A percentile compares a stretch with the other conserved stretches of the same genome.
phyloP scores from a whole-genome alignment of 768 basidiomycete genomes.

The Cyclocybe cylindracea region DNA sequence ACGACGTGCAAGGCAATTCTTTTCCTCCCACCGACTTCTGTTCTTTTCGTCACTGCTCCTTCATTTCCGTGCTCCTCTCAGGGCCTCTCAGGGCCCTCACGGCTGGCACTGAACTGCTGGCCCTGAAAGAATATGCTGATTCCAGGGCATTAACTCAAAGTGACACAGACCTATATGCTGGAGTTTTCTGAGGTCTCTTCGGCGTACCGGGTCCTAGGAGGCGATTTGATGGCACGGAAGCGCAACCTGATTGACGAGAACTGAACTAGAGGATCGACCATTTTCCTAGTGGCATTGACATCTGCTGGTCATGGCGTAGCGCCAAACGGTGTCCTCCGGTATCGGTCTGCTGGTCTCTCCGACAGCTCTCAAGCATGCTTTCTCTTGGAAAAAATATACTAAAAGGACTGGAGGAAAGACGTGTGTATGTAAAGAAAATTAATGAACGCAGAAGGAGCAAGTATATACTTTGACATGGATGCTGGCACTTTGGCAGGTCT shows the following conservation, averaged over 20 bases:
- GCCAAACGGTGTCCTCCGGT: not conserved
- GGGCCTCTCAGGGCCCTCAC: not conserved
- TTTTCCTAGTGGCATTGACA: constrained; percentile 10
- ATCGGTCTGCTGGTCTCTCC: not conserved
- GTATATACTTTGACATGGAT: constrained; percentile 11
- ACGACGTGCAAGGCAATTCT: not conserved
- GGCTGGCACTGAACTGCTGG: not conserved
- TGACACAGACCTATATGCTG: constrained; percentile 10
- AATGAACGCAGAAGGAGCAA: constrained; percentile 14
- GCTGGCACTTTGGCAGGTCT: constrained; percentile 22
- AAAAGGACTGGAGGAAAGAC: constrained; percentile 4
- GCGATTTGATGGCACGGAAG: constrained; percentile 26
- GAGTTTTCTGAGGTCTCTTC: not conserved
- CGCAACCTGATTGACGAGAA: constrained; percentile 26
- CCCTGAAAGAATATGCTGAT: not conserved
- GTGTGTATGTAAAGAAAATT: constrained; percentile 11
- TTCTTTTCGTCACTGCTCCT: not conserved
- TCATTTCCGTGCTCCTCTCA: not conserved
- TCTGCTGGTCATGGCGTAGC: not conserved
- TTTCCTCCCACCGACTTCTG: no score
- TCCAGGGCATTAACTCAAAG: constrained; percentile 8
- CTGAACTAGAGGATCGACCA: constrained; percentile 28
- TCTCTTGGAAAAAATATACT: not conserved
- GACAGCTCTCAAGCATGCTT: constrained; percentile 4
- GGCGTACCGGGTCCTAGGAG: not conserved